These are phyloP conservation scores for Cephaloascus albidus DNA, from an alignment of 805 yeast genomes.

Conservation along the genomic window DNA sequence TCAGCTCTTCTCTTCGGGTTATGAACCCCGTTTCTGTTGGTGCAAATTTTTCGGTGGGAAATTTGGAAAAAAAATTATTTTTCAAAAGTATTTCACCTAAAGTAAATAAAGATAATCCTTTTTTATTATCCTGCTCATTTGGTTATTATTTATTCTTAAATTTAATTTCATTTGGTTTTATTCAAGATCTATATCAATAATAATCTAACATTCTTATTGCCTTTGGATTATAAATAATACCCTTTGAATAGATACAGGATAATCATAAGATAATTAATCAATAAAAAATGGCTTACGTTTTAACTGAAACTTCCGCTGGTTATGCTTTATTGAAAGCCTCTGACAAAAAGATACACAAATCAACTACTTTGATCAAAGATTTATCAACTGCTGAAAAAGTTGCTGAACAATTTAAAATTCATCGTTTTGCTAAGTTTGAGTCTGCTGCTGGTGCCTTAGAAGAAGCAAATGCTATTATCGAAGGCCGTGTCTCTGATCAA, in stretches of 20 bases:
- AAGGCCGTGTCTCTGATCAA: constrained; percentile 86
- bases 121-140: too few species aligned
- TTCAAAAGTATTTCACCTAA: too few species aligned
- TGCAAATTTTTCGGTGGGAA: neutral
- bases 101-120: too few species aligned
- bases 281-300: constrained; percentile 64
- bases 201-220: too few species aligned
- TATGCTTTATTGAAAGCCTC: constrained; percentile 96
- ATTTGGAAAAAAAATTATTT: too few species aligned
- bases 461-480: constrained; percentile 86
- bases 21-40: neutral
- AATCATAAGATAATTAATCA: neutral
- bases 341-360: constrained; percentile 93
- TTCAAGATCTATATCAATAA: too few species aligned
- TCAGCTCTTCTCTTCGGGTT: neutral
- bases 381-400: constrained; percentile 79
- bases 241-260: too few species aligned
- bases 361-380: constrained; percentile 63
- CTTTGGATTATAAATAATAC: too few species aligned
- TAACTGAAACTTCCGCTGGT: constrained; percentile 98
- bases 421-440: constrained; percentile 89
- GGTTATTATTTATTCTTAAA: too few species aligned
- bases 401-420: constrained; percentile 82
- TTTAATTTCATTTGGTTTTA: too few species aligned
- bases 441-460: constrained; percentile 95